Base-by-base conservation (phyloP, 495 filamentous ascomycete genomes). In the Penicillium diatomitis region DNA sequence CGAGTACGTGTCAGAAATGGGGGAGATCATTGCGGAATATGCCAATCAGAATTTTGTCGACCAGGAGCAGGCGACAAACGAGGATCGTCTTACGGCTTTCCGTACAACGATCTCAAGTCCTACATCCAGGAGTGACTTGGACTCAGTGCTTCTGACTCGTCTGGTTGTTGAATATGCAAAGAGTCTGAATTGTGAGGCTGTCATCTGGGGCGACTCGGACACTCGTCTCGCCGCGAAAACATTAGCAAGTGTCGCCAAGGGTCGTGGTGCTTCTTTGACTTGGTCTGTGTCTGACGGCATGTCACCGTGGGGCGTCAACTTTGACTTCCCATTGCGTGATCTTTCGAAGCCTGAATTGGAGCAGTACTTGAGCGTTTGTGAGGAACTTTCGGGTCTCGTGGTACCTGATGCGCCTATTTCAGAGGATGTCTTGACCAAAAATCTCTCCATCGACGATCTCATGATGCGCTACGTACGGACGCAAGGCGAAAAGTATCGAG, bases 401-500 rank as follows among this genome's bases (percentile, higher is more conserved):
- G 54, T 77, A 50, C 54, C 67, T 46, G 60, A 71, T 44, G 42
- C 54, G 32, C 60, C 60, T 43, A 59, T 53, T 10, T 68, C 65
- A 8, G 72, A 74, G 5, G 91, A 83, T 46, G 52, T 61, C 5
- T 62, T 72, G 8, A 73, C 66, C 3, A 72, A 71, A 60, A 82
- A 86, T 52, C 76, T 86, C 12, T 94, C 87, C 8, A 95, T 98
- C 54, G 91, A 97, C 56, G 83, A 87, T 50, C 77, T 98, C 41
- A 89, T 98, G 83, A 67, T 72, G 41, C 82, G 90, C 38, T 98
- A 95, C 60, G 92, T 98, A 57, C 75, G 78, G 43, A 87, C 83
- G 5, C 89, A 95, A 28, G 94, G 96, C 62, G 77, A 79, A 48
- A 87, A 84, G 42, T 97, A 91, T 63, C 90, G 90, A 7, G 87